These are phyloP conservation scores for Gardenia jasminoides DNA, from an alignment of 257 asterid genomes.

Conservation along the genomic window DNA sequence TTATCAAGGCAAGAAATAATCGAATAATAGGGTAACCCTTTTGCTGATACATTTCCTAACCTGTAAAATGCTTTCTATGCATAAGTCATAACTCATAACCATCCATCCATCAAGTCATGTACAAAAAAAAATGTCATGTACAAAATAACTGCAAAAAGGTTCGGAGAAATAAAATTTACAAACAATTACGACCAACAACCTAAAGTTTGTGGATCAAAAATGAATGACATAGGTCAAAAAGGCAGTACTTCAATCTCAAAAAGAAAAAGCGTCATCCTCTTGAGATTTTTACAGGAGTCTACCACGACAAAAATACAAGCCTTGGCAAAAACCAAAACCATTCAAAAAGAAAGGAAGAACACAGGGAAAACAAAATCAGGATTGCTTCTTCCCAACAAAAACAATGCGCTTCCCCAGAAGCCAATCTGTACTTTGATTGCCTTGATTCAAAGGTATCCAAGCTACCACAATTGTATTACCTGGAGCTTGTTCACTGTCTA, in stretches of 20 bases:
- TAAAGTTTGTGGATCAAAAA: not conserved
- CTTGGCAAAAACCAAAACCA: conserved; percentile 12
- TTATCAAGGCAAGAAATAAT: too few relatives aligned
- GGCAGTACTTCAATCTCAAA: not conserved
- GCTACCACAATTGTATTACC: not conserved
- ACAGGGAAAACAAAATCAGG: not conserved
- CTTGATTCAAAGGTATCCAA: not conserved
- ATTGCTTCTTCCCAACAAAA: conserved; percentile 14
- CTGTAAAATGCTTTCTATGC: too few relatives aligned
- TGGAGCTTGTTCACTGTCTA: not conserved
- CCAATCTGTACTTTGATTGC: not conserved
- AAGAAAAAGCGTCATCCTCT: not conserved
- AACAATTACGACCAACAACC: too few relatives aligned
- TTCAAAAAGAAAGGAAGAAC: conserved; percentile 3
- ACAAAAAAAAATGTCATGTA: too few relatives aligned
- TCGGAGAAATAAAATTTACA: not conserved
- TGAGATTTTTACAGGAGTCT: conserved; percentile 9
- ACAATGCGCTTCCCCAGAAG: conserved; percentile 4
- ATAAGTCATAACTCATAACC: too few relatives aligned
- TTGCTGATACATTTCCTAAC: too few relatives aligned
- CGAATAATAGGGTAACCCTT: too few relatives aligned
- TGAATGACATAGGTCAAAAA: not conserved
- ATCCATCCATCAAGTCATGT: too few relatives aligned
- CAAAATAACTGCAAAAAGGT: too few relatives aligned
- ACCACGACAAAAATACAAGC: conserved; percentile 13